Conservation (phyloP, 768 basidiomycete species). For the Podaxis rugospora region DNA sequence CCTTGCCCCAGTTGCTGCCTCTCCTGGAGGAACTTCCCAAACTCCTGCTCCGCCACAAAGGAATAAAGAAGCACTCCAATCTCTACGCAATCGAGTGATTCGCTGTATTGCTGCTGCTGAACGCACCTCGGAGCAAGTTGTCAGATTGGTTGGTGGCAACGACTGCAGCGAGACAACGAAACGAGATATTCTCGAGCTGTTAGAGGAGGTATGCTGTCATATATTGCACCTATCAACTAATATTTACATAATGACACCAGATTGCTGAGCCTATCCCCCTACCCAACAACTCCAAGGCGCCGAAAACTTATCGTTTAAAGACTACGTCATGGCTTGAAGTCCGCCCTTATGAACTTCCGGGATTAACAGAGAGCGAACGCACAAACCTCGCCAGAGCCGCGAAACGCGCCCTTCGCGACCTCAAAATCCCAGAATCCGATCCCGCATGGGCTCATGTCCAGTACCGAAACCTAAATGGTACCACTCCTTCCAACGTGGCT, state of each 20-base stretch:
- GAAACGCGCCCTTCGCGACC: constrained; percentile 38
- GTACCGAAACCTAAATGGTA: constrained; percentile 19
- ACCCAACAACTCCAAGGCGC: constrained; percentile 29
- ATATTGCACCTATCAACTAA: not conserved
- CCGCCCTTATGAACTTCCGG: constrained; percentile 60
- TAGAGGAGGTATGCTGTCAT: constrained; percentile 39
- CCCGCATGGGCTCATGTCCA: constrained; percentile 57
- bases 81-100: constrained; percentile 42
- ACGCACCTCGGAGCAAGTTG: constrained; percentile 45
- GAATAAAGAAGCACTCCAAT: constrained; percentile 13
- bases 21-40: constrained; percentile 22
- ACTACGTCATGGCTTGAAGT: constrained; percentile 61
- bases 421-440: constrained; percentile 58
- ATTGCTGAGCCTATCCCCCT: constrained; percentile 42
- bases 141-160: constrained; percentile 42
- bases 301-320: constrained; percentile 50
- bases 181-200: constrained; percentile 40
- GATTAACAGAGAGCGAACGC: constrained; percentile 44
- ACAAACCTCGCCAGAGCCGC: constrained; percentile 48
- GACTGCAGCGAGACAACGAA: constrained; percentile 29
- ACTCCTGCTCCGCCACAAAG: constrained; percentile 17
- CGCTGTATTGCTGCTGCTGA: constrained; percentile 47
- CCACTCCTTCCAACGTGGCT: not conserved
- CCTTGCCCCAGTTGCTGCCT: constrained; percentile 23
- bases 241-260: constrained; percentile 25